phyloP scores from a whole-genome alignment of 2,329 filamentous ascomycete species.

The Metarhizium brunneum region DNA sequence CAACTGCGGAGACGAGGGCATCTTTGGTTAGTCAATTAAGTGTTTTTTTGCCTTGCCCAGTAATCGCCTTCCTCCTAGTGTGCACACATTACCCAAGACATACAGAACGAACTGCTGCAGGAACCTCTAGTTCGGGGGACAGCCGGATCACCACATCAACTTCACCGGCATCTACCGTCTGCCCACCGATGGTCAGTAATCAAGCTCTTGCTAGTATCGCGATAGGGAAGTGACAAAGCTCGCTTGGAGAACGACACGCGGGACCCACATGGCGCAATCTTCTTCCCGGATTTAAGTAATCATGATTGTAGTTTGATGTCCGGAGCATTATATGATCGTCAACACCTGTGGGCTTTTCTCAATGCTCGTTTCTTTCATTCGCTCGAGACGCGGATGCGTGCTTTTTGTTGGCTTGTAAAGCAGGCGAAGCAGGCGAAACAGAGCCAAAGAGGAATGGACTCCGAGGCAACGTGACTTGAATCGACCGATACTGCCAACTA shows the following conservation, averaged over 20 bases:
- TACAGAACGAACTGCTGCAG: background rate
- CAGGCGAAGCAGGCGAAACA: no score
- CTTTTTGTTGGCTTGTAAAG: no score
- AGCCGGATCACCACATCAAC: background rate
- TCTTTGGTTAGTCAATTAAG: background rate
- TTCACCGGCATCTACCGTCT: background rate
- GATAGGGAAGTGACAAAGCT: no score
- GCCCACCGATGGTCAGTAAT: background rate
- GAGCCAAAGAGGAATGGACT: background rate
- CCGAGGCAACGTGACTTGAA: background rate
- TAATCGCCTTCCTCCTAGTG: background rate
- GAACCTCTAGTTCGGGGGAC: background rate
- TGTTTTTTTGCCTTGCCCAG: background rate
- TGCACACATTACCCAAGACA: background rate
- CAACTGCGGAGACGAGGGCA: background rate
- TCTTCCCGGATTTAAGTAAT: background rate
- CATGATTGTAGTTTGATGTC: no score
- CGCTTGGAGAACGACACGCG: no score
- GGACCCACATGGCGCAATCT: background rate
- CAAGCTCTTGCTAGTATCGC: background rate
- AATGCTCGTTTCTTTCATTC: background rate
- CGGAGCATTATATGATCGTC: background rate
- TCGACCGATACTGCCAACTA: background rate
- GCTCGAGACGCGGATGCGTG: background rate
- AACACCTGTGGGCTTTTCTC: background rate